Evolutionary conservation across 2,329 filamentous ascomycete genomes (phyloP).

Genomic region (Pezicula carpinea): DNA sequence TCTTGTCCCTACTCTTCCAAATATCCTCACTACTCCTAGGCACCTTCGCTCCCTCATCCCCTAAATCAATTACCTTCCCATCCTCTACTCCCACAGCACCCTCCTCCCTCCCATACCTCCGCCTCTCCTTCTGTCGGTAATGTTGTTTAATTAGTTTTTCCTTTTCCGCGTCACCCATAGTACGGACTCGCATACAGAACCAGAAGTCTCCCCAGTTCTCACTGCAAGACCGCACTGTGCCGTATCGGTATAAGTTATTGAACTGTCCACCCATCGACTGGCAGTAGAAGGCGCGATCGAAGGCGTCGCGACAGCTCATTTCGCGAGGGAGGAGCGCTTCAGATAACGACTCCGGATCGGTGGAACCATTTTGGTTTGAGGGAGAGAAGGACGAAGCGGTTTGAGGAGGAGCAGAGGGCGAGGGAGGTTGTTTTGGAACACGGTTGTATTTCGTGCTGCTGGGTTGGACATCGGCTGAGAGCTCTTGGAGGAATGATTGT

Average conservation of each 20-base stretch:
- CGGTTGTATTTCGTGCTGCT: constrained; percentile 23
- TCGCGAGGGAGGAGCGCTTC: constrained; percentile 70
- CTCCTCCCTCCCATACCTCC: constrained; percentile 55
- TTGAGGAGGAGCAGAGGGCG: constrained; percentile 10
- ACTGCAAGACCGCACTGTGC: constrained; percentile 68
- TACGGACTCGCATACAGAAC: constrained; percentile 89
- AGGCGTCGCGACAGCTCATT: constrained; percentile 86
- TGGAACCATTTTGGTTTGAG: constrained; percentile 3
- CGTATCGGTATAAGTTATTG: constrained; percentile 85
- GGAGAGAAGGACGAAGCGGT: constrained; percentile 8
- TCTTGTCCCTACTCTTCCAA: constrained; percentile 70
- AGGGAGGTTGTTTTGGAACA: constrained; percentile 11
- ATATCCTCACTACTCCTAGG: constrained; percentile 75
- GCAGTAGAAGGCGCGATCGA: constrained; percentile 93
- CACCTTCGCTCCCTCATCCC: background rate
- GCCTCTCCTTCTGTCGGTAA: constrained; percentile 45
- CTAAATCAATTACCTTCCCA: background rate
- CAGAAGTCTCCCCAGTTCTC: constrained; percentile 93
- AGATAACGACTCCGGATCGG: constrained; percentile 41
- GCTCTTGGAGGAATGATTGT: constrained; percentile 29
- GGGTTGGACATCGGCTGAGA: constrained; percentile 21
- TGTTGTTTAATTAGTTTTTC: constrained; percentile 38
- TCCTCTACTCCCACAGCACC: constrained; percentile 44
- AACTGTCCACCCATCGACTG: constrained; percentile 88
- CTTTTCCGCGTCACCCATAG: constrained; percentile 53